Evolutionary conservation across 768 basidiomycete species (phyloP).

Genomic region (Boletus patriciae): DNA sequence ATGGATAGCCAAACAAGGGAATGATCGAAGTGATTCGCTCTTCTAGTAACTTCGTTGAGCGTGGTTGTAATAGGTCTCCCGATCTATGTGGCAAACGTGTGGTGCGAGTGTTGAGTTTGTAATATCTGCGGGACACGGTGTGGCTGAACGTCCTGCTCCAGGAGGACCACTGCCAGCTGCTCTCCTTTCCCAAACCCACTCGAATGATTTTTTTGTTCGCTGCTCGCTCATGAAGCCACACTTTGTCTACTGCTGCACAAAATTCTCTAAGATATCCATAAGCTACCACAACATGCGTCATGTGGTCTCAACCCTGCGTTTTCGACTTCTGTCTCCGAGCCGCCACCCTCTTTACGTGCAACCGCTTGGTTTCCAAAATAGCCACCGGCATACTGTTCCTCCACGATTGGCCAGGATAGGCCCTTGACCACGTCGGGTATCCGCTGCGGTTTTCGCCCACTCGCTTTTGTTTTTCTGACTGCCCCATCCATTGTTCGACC

Average conservation of each 20-base stretch:
- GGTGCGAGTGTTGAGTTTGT: constrained; percentile 17
- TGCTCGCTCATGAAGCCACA: background rate
- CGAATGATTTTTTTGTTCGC: constrained; percentile 1
- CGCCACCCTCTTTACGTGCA: constrained; percentile 8
- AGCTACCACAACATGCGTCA: constrained; percentile 6
- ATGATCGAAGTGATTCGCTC: constrained; percentile 10
- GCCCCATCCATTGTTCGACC: background rate
- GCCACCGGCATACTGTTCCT: background rate
- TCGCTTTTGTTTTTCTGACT: background rate
- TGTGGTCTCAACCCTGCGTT: background rate
- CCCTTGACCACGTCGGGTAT: background rate
- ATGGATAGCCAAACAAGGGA: constrained; percentile 5
- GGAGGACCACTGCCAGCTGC: background rate
- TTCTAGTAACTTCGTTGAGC: constrained; percentile 2
- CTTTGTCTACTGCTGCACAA: background rate
- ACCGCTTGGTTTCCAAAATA: background rate
- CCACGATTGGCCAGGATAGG: background rate
- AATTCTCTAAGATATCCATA: background rate
- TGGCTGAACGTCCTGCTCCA: constrained; percentile 1
- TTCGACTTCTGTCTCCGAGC: constrained; percentile 1
- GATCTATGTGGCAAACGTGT: constrained; percentile 15
- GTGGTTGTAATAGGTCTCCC: constrained; percentile 8
- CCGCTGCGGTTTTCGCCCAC: background rate
- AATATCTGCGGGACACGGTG: constrained; percentile 1
- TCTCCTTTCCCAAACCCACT: background rate